Base-by-base conservation (phyloP, 805 yeast species). In the Starmerella floricola region DNA sequence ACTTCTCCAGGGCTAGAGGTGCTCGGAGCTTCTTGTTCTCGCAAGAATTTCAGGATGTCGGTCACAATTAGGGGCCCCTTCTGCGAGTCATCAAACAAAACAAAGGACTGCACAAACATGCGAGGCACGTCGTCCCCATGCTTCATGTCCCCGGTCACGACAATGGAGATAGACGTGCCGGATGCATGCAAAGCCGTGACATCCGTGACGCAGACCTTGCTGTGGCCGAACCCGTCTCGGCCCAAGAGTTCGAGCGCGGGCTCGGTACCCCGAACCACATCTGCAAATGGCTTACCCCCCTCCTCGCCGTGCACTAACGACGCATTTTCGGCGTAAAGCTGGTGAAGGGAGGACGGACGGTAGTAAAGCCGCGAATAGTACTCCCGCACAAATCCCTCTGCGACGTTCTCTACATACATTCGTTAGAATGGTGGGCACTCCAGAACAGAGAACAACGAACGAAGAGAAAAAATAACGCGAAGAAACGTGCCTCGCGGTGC, bases 91-190 rank as follows among this genome's bases (percentile, higher is more conserved):
- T 43, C 19, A 19, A 44, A 46, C 44, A 65, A 51, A 36, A 64
- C 54, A 41, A 65, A 63, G 8, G 68, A 61, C 53, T 65, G 68
- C 15, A 55, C 60, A 46, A 65, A 65, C 55, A 62, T 63, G 45
- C 55, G 57, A 11, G 46, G 29, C 19, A 12, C 28, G 8, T 49
- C 52, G 23, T 58, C 61, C 36, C 51, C 50, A 40, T 52, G 51
- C 34, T 64, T 48, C 60, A 64, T 56, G 49, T 65, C 69, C 31
- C 70, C 70, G 8, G 62, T 45, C 8, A 65, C 66, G 44, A 60
- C 64, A 30, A 65, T 53, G 27, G 66, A 50, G 12, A 65, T 51
- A 20, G 65, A 63, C 13, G 54, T 55, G 26, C 56, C 46, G 28
- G 52, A 47, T 23, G 61, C 49, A 13, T 56, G 59, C 50, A 62